Conservation (phyloP, 2,329 filamentous ascomycete species). For the Stemphylium lycopersici region DNA sequence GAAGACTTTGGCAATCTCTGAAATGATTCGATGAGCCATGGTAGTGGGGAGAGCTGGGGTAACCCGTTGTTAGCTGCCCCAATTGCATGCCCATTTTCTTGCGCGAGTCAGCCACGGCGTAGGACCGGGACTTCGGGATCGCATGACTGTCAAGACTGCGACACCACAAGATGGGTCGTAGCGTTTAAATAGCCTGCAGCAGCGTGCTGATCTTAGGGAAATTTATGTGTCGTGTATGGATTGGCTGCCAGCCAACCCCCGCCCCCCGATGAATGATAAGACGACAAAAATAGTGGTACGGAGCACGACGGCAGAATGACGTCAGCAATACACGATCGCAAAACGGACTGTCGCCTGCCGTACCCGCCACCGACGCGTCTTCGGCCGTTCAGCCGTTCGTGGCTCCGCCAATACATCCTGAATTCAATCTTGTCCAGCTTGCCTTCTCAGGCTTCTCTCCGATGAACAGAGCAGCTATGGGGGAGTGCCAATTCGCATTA, state of each 20-base stretch:
- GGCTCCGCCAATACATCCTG: background rate
- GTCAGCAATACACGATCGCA: constrained; percentile 7
- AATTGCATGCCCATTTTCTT: background rate
- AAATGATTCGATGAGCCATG: constrained; percentile 9
- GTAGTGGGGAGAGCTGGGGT: background rate
- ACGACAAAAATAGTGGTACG: background rate
- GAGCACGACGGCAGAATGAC: constrained; percentile 4
- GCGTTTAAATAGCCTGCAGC: background rate
- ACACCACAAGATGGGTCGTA: background rate
- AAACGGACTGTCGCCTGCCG: background rate
- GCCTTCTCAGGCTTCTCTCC: background rate
- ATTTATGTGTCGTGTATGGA: background rate
- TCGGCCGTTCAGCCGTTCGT: background rate
- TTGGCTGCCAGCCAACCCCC: background rate
- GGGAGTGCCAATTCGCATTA: background rate
- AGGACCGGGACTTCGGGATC: background rate
- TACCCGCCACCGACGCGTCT: background rate
- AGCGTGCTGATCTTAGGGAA: background rate
- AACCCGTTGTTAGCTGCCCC: background rate
- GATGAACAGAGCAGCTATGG: background rate
- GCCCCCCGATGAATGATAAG: background rate
- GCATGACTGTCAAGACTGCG: background rate
- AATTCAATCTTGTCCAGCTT: background rate
- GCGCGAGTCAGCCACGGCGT: background rate
- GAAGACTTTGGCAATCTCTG: background rate